Base-by-base conservation (phyloP, 164 flowering plant species). In the Platanus orientalis region DNA sequence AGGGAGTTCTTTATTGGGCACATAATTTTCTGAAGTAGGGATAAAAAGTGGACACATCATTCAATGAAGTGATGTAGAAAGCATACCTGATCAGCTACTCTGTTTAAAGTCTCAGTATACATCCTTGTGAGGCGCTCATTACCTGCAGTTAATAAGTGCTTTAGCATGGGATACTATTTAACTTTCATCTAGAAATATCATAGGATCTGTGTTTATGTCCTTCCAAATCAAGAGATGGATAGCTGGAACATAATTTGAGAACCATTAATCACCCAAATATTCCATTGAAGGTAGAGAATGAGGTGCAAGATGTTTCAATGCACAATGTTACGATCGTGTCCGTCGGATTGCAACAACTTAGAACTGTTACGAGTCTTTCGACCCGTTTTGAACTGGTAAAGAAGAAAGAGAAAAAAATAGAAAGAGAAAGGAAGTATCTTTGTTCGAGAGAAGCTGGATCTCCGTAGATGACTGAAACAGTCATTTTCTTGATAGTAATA, bases 81-180 rank as follows among this genome's bases (percentile, higher is more conserved):
- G 47, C 45, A 23, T 40, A 83, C 93, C 89, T 83, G 84, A 70
- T 75, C 72, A 34, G 81, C 81, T 29, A 84, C 21, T 68, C 74
- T 79, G 67, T 75, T 74, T 17, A 84, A 49, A 16, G 79, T 77
- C 36, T 70, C 85, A 2, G 69, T 72, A 48, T 82, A 78, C 6
- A 75, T 60, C 66, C 76, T 80, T 44, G 61, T 69, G 63, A 83
- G 62, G 16, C 84, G 67, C 66, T 79, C 85, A 71, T 84, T 84
- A 26, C 83, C 93, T 87, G 81, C 70, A 62, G 11, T 29, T 10
- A 20, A 53, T 28, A 27, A 45, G 7, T 39, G 12, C 5, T 19
- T 9, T 25, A 34, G 24, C 52, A 45, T 45, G 20, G 4, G 26
- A 9, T 4, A 12, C 1, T 49, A 20, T 20, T 20, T 20, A 2